A percentile compares a stretch with the other conserved stretches of the same genome.
These are phyloP conservation scores for Alternaria conjuncta DNA, from an alignment of 2,329 filamentous ascomycete genomes.

Conservation along the genomic window DNA sequence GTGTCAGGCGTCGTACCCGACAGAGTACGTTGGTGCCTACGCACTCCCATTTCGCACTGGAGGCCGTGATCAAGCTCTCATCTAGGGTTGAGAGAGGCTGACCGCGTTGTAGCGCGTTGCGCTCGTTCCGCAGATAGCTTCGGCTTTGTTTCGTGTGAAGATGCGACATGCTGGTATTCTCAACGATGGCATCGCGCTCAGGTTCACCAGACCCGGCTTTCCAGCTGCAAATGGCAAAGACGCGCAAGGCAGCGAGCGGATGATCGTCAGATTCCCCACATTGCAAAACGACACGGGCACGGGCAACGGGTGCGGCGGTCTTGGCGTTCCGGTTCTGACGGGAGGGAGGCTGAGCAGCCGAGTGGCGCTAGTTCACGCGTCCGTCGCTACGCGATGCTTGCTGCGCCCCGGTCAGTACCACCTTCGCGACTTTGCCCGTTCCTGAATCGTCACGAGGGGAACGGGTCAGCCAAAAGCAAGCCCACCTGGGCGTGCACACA, in stretches of 20 bases:
- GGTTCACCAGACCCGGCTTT: accelerated
- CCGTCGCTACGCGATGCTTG: neutral
- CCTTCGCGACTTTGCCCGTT: neutral
- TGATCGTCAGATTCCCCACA: too few relatives aligned
- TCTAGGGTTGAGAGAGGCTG: too few relatives aligned
- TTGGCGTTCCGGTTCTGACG: neutral
- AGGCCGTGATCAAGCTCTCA: neutral
- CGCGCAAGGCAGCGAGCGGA: too few relatives aligned
- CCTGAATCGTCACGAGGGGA: neutral
- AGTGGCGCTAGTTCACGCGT: neutral
- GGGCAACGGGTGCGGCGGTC: neutral
- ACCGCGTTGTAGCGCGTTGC: neutral
- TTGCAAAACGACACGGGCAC: too few relatives aligned
- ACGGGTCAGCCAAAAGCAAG: neutral
- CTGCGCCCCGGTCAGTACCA: neutral
- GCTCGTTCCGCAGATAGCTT: accelerated
- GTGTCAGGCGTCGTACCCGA: neutral
- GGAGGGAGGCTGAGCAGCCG: neutral
- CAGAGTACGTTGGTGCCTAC: neutral
- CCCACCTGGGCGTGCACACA: too few relatives aligned
- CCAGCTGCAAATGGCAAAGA: neutral
- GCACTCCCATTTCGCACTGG: neutral
- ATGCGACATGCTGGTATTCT: too few relatives aligned
- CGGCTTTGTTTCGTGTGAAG: neutral
- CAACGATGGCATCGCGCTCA: neutral